phyloP scores from a whole-genome alignment of 2,329 filamentous ascomycete genomes.

The Chaetoscypha palmicola region DNA sequence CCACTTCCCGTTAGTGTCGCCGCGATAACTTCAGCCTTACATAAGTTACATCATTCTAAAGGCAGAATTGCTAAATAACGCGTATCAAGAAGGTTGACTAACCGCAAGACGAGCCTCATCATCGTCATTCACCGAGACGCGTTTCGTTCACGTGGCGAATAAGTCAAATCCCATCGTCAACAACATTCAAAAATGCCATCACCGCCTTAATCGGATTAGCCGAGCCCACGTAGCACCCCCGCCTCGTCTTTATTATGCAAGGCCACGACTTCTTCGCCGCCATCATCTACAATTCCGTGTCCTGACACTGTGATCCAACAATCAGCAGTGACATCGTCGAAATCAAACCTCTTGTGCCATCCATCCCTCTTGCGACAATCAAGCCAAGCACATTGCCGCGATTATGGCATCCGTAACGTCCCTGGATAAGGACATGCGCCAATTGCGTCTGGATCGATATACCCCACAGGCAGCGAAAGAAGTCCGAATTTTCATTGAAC shows the following conservation, averaged over 20 bases:
- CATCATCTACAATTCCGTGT: neutral
- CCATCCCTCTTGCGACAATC: constrained; percentile 1
- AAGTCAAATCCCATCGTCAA: no score
- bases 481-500: constrained; percentile 78
- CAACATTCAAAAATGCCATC: no score
- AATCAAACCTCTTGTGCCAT: constrained; percentile 3
- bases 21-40: no score
- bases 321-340: neutral
- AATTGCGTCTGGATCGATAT: constrained; percentile 85
- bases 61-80: no score
- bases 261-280: neutral
- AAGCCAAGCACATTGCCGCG: constrained; percentile 7
- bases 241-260: neutral
- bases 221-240: neutral
- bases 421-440: constrained; percentile 91
- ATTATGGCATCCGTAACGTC: constrained; percentile 88
- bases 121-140: no score
- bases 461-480: constrained; percentile 86
- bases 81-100: no score
- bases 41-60: no score
- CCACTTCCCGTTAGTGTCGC: no score
- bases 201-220: neutral
- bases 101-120: no score
- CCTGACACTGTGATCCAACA: no score
- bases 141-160: no score